Conservation (phyloP, 768 basidiomycete species). For the Suillus cothurnatus region DNA sequence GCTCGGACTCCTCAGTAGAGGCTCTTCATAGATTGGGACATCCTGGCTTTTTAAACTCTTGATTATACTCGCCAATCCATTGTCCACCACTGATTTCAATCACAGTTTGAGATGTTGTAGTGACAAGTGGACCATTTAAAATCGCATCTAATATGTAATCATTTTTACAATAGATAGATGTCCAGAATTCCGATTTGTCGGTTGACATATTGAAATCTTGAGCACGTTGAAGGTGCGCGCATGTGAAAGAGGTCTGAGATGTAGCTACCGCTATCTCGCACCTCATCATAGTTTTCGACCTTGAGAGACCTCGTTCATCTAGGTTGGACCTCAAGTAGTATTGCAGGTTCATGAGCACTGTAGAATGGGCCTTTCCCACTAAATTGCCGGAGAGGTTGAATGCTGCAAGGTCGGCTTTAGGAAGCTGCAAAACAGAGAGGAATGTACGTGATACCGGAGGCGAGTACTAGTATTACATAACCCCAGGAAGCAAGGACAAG, state of each 20-base stretch:
- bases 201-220: not conserved
- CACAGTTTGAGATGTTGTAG: not conserved
- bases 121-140: not conserved
- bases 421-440: conserved; percentile 16
- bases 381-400: conserved; percentile 28
- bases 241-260: not conserved
- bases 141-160: not conserved
- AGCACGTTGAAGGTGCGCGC: not conserved
- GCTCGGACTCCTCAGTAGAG: no score
- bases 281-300: not conserved
- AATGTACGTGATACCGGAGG: no score
- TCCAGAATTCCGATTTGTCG: not conserved
- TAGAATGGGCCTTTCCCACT: conserved; percentile 23
- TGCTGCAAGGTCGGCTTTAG: conserved; percentile 24
- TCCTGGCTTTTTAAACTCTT: no score
- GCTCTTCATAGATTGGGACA: no score
- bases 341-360: not conserved
- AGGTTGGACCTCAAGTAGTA: not conserved
- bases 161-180: not conserved
- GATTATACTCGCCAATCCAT: not conserved
- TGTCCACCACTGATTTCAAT: not conserved
- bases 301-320: not conserved
- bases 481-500: no score
- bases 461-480: no score
- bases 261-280: not conserved